These are phyloP conservation scores for Chaetomiaceae sp. DNA, from an alignment of 2,329 filamentous ascomycete genomes.

Conservation along the genomic window DNA sequence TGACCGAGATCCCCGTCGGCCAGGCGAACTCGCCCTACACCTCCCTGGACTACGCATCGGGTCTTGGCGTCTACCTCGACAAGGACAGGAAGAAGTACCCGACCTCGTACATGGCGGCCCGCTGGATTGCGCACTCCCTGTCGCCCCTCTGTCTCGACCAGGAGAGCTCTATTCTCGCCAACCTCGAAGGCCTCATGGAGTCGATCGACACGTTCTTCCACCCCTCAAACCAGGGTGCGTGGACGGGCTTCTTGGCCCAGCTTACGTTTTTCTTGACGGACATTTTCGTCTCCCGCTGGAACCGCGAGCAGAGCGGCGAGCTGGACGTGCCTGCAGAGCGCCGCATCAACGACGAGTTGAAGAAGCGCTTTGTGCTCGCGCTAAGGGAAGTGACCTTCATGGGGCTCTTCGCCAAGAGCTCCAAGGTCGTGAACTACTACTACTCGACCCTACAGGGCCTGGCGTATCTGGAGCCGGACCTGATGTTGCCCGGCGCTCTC, in stretches of 20 bases:
- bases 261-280: conserved; percentile 89
- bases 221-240: conserved; percentile 87
- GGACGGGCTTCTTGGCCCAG: conserved; percentile 86
- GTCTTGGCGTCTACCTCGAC: conserved; percentile 79
- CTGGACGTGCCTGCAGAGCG: conserved; percentile 78
- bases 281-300: conserved; percentile 97
- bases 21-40: conserved; percentile 93
- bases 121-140: conserved; percentile 88
- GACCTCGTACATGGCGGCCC: conserved; percentile 81
- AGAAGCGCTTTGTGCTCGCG: conserved; percentile 81
- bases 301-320: conserved; percentile 87
- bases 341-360: conserved; percentile 72
- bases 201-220: conserved; percentile 98
- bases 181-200: conserved; percentile 85
- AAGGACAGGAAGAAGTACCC: conserved; percentile 93
- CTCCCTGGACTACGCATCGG: conserved; percentile 73
- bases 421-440: conserved; percentile 84
- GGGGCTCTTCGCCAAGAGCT: conserved; percentile 95
- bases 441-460: conserved; percentile 84
- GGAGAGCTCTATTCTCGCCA: conserved; percentile 73
- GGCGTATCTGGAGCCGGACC: conserved; percentile 81
- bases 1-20: conserved; percentile 93
- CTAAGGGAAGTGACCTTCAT: conserved; percentile 93
- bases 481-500: conserved; percentile 86
- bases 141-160: conserved; percentile 75